Base-by-base conservation (phyloP, 345 rosid genomes). In the Mallotus nudiflorus region DNA sequence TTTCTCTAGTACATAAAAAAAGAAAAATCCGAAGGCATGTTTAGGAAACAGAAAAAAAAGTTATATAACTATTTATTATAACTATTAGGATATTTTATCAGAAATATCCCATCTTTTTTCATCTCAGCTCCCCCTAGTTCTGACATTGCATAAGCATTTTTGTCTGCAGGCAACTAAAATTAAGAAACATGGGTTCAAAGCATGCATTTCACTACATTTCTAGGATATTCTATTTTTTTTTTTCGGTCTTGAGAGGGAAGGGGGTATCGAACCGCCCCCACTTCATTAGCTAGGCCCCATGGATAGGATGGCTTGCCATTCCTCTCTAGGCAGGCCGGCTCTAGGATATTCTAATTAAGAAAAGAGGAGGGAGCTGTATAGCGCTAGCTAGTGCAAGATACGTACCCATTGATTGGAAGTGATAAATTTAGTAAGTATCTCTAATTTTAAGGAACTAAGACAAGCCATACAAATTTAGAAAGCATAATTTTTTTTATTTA, bases 61-160 rank as follows among this genome's bases (percentile, higher is more conserved):
- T 35, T 13, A 22, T 31, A 55, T 10, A 44, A 44, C 46, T 44
- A 22, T 16, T 55, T 39, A 66, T 19, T 27, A 62, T 12, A 9
- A 22, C 54, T 28, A 24, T 64, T 39, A 48, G 45, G n/a, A 40
- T 24, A 44, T 85, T 72, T 77, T 81, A 49, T 88, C 87, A 54
- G 78, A 80, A 82, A 93, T 80, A 78, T 82, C 92, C 97, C 97
- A 74, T 91, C 96, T 81, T 91, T 73, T 75, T 89, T 93, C 92
- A 85, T 83, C 84, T 93, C 96, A 28, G 91, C 76, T 42, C 85
- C 84, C 81, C 78, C 84, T 67, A 93, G 82, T 67, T 91, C 92
- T 27, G 93, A 88, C 80, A 91, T 18, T 46, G 97, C 98, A 69
- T 91, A 91, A 76, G 90, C 84, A 80, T 93, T 91, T 87, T 89